Base-by-base conservation (phyloP, 2,329 filamentous ascomycete species). In the Colletotrichum musae region DNA sequence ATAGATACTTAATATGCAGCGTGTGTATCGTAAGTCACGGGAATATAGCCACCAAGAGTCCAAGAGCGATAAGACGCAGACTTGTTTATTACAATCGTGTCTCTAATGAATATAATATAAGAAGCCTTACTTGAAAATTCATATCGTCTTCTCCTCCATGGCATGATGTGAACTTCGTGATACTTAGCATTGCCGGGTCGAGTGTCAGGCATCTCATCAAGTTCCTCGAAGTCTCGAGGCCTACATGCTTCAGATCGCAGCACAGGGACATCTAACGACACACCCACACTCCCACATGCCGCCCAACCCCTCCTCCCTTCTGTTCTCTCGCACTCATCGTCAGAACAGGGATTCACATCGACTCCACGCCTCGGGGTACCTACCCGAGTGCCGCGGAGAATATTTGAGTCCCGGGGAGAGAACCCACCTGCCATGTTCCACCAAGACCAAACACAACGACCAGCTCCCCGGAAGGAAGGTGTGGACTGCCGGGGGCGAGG, bases 361-460 rank as follows among this genome's bases (percentile, higher is more conserved):
- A 32, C 10, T 7, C 28, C 28, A 32, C 28, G 28, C 28, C 28
- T 32, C 28, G 7, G 28, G 9, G 28, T 32, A 32, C 28, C 28
- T 32, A 32, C 52, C 52, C 52, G 52, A 54, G 52, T 43, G 45
- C 45, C 45, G 45, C 45, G 45, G 45, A 48, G 45, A 48, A 48
- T 48, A 48, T 48, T 48, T 24, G 21, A 18, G 18, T n/a, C 45
- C 45, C 45, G n/a, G 28, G 28, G 6, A 43, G 41, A 7, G 13
- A 43, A 13, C 41, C 45, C n/a, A 15, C 15, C 16, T 18, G 3
- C 15, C 45, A 51, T 51, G 18, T 15, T 28, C 48, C 48, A 21
- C 9, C 43, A 13, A 18, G 45, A 21, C 48, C 48, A 28, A 51
- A 51, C 24, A 16, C 13, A 32, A 32, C 48, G 24, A 26, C 24